A percentile compares a stretch with the other conserved stretches of the same genome.
Evolutionary conservation across 306 rosid genomes (phyloP).

Genomic region (Malus orientalis): DNA sequence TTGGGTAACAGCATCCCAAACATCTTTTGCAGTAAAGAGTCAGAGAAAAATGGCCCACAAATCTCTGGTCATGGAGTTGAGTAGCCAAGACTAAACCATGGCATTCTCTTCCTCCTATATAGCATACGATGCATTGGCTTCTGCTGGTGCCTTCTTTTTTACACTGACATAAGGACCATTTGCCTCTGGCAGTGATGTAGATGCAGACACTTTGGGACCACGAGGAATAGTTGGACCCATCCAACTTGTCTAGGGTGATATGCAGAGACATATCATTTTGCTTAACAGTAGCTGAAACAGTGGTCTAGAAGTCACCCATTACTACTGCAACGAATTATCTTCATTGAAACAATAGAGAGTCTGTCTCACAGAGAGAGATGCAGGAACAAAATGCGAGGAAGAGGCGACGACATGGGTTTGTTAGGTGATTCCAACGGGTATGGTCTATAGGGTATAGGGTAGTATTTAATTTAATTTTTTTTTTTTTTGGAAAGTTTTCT

Average conservation of each 20-base stretch:
- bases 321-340: no score
- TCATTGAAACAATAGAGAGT: no score
- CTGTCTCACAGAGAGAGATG: no score
- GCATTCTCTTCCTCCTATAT: neutral
- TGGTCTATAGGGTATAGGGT: neutral
- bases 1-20: neutral
- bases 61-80: neutral
- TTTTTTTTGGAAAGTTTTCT: neutral
- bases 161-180: neutral
- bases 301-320: neutral
- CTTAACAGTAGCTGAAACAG: no score
- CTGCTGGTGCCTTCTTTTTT: neutral
- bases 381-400: no score
- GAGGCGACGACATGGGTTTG: no score
- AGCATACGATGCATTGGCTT: neutral
- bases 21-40: neutral
- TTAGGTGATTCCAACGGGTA: neutral
- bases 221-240: no score
- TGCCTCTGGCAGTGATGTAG: neutral
- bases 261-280: neutral
- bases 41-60: neutral
- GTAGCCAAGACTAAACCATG: neutral
- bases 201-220: no score
- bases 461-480: neutral
- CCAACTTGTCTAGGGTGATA: neutral